Conservation (phyloP, 2,329 filamentous ascomycete species). For the Pseudopithomyces maydicus region DNA sequence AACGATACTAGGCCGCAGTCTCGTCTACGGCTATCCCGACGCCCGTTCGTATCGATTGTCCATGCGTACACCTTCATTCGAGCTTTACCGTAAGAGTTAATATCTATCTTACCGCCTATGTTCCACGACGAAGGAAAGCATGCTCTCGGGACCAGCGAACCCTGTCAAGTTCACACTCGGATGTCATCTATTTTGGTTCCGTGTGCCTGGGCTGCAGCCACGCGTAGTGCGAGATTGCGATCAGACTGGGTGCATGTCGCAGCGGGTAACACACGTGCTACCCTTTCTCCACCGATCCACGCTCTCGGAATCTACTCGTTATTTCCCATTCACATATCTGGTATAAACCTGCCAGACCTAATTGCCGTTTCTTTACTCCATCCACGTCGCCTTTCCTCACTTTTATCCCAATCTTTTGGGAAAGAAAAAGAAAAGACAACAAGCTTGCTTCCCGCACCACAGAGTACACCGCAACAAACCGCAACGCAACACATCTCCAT, state of each 20-base stretch:
- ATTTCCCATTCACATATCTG: background rate
- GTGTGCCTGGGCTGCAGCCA: constrained; percentile 10
- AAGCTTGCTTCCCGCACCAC: background rate
- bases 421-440: no score
- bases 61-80: no score
- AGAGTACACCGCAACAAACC: background rate
- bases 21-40: background rate
- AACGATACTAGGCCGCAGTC: no score
- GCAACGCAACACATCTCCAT: background rate
- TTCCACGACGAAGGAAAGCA: background rate
- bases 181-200: constrained; percentile 1
- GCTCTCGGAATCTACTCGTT: constrained; percentile 3
- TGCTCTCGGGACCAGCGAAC: constrained; percentile 18
- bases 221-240: constrained; percentile 6
- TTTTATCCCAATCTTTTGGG: no score
- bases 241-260: constrained; percentile 10
- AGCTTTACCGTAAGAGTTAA: no score
- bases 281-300: constrained; percentile 6
- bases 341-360: background rate
- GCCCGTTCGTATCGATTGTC: no score
- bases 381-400: no score
- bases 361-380: background rate
- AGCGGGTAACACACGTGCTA: constrained; percentile 14
- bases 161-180: constrained; percentile 1
- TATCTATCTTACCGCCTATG: no score